Conservation (phyloP, 768 basidiomycete genomes). For the Kwoniella dejecticola region DNA sequence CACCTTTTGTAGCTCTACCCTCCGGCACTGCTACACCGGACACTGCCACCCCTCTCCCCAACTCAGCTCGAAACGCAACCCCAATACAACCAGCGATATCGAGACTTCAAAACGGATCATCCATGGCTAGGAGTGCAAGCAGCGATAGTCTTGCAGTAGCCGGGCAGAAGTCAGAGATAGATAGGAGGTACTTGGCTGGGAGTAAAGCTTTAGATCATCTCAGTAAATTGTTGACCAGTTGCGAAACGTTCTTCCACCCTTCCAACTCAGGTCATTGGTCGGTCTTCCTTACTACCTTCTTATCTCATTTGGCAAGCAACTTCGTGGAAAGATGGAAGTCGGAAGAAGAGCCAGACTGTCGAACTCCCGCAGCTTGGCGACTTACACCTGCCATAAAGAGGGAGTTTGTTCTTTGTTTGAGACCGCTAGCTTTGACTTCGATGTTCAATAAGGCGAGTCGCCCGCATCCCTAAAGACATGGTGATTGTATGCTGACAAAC, state of each 20-base stretch:
- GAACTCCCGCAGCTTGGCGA: constrained; percentile 76
- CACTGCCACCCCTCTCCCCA: constrained; percentile 57
- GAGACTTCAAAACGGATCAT: constrained; percentile 51
- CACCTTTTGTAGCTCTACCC: constrained; percentile 58
- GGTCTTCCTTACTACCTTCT: constrained; percentile 61
- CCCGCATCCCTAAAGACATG: not conserved
- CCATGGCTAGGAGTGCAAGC: constrained; percentile 60
- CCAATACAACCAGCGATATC: constrained; percentile 51
- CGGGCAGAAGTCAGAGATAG: constrained; percentile 54
- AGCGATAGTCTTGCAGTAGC: constrained; percentile 50
- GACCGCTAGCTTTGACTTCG: constrained; percentile 80
- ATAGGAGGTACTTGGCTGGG: constrained; percentile 72
- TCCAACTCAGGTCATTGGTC: constrained; percentile 85
- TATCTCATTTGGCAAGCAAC: constrained; percentile 78
- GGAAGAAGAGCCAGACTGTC: constrained; percentile 75
- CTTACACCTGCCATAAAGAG: constrained; percentile 76
- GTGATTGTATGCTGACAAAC: not conserved
- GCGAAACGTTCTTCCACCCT: constrained; percentile 89
- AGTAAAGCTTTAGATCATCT: constrained; percentile 82
- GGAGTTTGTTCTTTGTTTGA: constrained; percentile 77
- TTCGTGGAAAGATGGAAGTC: constrained; percentile 77
- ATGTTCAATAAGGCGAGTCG: constrained; percentile 73
- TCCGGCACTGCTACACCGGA: constrained; percentile 66
- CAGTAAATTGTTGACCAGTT: constrained; percentile 79
- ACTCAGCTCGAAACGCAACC: not conserved